Evolutionary conservation across 225 moss, liverwort and hornwort species (phyloP).

Genomic region (Pleurozium schreberi): DNA sequence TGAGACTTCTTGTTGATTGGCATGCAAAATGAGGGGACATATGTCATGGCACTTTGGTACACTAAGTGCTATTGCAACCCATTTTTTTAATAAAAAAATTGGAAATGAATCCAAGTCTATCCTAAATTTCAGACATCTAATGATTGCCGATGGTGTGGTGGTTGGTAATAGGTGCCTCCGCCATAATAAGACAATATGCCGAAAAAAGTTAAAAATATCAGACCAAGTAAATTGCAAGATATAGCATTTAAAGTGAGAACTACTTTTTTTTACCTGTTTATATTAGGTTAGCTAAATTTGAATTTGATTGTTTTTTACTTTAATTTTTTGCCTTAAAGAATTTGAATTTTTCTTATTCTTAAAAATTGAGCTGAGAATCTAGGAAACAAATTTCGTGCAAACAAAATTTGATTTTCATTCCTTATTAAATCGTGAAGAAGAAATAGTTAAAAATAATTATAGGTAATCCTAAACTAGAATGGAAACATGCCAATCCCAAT

Average conservation of each 20-base stretch:
- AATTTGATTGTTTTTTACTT: neutral
- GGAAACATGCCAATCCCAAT: no score
- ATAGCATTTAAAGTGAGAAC: neutral
- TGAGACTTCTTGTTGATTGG: no score
- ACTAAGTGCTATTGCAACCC: no score
- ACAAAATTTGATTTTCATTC: neutral
- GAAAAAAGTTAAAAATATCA: neutral
- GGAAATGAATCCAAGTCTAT: no score
- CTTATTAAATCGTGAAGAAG: fast-evolving
- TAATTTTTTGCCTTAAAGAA: neutral
- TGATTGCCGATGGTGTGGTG: no score
- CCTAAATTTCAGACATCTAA: no score
- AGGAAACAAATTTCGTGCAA: no score
- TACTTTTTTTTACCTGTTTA: neutral
- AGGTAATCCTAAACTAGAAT: neutral
- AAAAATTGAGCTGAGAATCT: fast-evolving
- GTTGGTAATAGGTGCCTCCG: no score
- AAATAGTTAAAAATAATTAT: neutral
- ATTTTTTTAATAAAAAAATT: no score
- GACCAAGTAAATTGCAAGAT: neutral
- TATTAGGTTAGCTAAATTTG: no score
- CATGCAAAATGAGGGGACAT: no score
- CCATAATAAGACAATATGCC: neutral
- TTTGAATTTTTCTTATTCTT: fast-evolving
- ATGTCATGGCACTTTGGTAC: no score